Base-by-base conservation (phyloP, 805 yeast species). In the Ogataea zsoltii region DNA sequence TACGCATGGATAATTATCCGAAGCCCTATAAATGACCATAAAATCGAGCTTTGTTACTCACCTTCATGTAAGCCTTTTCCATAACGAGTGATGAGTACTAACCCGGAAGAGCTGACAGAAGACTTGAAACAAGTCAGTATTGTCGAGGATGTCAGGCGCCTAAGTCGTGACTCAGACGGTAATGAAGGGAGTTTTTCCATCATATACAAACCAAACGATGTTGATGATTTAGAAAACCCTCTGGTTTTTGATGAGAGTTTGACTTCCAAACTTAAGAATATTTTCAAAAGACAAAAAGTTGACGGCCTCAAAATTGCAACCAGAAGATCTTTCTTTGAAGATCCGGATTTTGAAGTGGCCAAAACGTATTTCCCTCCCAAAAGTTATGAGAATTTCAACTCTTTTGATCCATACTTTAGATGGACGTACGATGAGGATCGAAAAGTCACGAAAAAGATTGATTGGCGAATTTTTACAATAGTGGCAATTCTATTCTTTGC, bases 401-500 rank as follows among this genome's bases (percentile, higher is more conserved):
- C 40, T 1, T 53, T 53, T 28, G 56, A 53, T 38, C 55, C 55
- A 7, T 38, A 25, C 13, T 39, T 44, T 33, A 38, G 55, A 35
- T 53, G 55, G 57, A 51, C 51, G 6, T 34, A 19, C 23, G 39
- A 42, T 18, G 54, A 53, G 37, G 57, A 53, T 13, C 40, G 51
- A 15, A 21, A 29, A 14, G 26, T 51, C 7, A 43, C 46, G 7
- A 38, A 48, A 23, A 51, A 51, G 33, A 46, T 46, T 13, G 55
- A 51, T 33, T 34, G 46, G 12, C 36, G 49, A 25, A 46, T 51
- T n/a, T 39, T 49, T 19, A 21, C 48, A 3, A 37, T 41, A 43
- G 45, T 47, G 12, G 50, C 51, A 23, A 19, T 78, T 42, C 71
- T 80, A 76, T 80, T 80, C 51, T 63, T 76, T 31, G 77, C 77